phyloP scores from a whole-genome alignment of 1,284 basidiomycete genomes.

The Puccinia polysora region DNA sequence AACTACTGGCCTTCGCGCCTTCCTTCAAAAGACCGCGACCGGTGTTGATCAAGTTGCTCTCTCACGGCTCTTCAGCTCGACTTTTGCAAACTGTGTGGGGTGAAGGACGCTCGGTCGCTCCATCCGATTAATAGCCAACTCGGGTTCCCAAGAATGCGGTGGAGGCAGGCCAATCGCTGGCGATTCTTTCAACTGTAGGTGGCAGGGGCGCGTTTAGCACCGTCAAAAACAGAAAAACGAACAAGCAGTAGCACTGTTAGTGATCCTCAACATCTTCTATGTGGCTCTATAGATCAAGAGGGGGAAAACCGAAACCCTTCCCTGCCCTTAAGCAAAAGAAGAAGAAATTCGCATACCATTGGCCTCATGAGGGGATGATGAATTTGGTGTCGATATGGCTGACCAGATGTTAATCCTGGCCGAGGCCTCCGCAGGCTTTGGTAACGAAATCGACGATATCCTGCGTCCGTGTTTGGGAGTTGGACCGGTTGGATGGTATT shows the following conservation, averaged over 20 bases:
- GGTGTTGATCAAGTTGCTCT: no score
- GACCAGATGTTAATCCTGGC: constrained; percentile 27
- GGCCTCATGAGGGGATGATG: constrained; percentile 1
- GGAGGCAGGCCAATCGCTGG: constrained; percentile 24
- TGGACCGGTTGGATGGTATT: not conserved
- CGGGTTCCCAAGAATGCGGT: constrained; percentile 12
- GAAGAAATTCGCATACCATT: constrained; percentile 6
- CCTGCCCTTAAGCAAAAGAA: not conserved
- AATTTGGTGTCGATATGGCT: not conserved
- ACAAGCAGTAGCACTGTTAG: constrained; percentile 8
- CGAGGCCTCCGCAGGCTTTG: constrained; percentile 25
- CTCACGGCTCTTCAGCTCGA: no score
- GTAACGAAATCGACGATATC: constrained; percentile 33
- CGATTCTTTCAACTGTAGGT: constrained; percentile 6
- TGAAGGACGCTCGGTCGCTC: no score
- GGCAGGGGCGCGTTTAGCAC: no score
- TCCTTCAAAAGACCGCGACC: no score
- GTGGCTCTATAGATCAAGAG: not conserved
- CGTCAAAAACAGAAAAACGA: not conserved
- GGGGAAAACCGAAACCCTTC: not conserved
- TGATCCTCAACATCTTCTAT: not conserved
- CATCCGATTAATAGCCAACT: no score
- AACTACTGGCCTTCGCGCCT: no score
- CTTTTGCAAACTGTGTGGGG: no score
- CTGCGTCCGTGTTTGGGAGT: constrained; percentile 2